Conservation (phyloP, 202 grass and related monocot genomes). For the Digitaria exilis region DNA sequence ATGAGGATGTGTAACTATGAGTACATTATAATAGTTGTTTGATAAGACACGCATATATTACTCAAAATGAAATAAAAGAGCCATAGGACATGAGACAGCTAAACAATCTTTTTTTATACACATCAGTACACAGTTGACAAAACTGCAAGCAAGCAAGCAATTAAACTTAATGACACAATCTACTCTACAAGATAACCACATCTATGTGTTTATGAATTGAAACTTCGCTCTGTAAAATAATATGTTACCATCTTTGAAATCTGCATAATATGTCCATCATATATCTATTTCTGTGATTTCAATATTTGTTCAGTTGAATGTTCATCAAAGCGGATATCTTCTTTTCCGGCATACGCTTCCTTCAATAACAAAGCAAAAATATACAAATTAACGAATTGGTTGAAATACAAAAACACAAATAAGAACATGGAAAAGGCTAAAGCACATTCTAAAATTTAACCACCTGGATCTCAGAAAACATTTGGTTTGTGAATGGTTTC, state of each 20-base stretch:
- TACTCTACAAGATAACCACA: neutral
- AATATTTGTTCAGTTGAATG: slow-evolving; percentile 22
- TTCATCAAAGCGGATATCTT: slow-evolving; percentile 25
- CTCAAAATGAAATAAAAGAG: neutral
- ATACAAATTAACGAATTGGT: neutral
- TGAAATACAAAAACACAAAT: neutral
- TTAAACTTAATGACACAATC: neutral
- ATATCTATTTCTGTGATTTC: slow-evolving; percentile 44
- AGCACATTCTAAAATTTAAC: neutral
- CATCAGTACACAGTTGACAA: neutral
- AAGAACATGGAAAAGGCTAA: neutral
- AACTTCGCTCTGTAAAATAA: neutral
- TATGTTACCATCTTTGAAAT: slow-evolving; percentile 58
- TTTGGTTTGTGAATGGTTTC: slow-evolving; percentile 60
- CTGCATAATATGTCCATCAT: slow-evolving; percentile 41
- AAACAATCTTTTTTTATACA: neutral
- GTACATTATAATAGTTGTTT: neutral
- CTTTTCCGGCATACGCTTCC: slow-evolving; percentile 43
- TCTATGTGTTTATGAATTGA: neutral
- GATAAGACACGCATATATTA: neutral
- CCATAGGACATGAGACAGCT: neutral
- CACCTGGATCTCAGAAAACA: slow-evolving; percentile 66
- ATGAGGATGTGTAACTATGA: neutral
- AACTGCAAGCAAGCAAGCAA: neutral
- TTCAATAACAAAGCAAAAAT: neutral